phyloP scores from a whole-genome alignment of 352 stramenopile genomes.

The Blastocystis hominis region DNA sequence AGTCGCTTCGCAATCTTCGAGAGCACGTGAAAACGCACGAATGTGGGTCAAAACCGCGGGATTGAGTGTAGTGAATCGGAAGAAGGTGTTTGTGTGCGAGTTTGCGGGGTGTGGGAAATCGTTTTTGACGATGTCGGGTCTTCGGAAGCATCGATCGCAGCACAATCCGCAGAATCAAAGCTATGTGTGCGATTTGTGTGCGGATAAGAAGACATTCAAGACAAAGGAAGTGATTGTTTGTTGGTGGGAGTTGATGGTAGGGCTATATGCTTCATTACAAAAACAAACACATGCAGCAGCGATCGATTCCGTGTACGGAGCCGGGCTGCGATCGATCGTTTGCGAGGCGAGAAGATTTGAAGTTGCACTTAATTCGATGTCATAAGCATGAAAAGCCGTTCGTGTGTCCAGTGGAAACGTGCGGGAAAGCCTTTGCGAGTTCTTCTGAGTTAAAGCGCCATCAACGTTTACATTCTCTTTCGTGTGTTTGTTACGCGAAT shows the following conservation, averaged over 20 bases:
- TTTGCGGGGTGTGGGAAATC: background rate
- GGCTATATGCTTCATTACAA: slow-evolving; percentile 24
- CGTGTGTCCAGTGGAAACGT: background rate
- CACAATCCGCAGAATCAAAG: background rate
- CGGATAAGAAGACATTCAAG: slow-evolving; percentile 12
- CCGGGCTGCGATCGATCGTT: background rate
- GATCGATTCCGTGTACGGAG: background rate
- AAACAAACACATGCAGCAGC: slow-evolving; percentile 25
- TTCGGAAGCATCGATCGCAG: background rate
- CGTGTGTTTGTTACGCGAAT: background rate
- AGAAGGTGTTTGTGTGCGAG: background rate
- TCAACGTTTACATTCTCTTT: background rate
- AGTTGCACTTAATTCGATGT: background rate
- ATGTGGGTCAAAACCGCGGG: background rate
- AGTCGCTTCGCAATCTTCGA: slow-evolving; percentile 22
- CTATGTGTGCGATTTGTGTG: background rate
- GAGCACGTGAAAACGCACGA: slow-evolving; percentile 20
- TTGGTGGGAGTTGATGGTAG: background rate
- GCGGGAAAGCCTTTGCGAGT: background rate
- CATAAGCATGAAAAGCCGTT: slow-evolving; percentile 8
- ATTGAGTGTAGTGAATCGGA: background rate
- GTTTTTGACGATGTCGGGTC: slow-evolving; percentile 27
- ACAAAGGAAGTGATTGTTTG: slow-evolving; percentile 7
- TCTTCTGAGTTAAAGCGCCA: slow-evolving; percentile 23
- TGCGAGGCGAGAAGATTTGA: background rate